A percentile compares a stretch with the other conserved stretches of the same genome.
Evolutionary conservation across 2,329 filamentous ascomycete species (phyloP).

Genomic region (Ceratocystis alfenasii): DNA sequence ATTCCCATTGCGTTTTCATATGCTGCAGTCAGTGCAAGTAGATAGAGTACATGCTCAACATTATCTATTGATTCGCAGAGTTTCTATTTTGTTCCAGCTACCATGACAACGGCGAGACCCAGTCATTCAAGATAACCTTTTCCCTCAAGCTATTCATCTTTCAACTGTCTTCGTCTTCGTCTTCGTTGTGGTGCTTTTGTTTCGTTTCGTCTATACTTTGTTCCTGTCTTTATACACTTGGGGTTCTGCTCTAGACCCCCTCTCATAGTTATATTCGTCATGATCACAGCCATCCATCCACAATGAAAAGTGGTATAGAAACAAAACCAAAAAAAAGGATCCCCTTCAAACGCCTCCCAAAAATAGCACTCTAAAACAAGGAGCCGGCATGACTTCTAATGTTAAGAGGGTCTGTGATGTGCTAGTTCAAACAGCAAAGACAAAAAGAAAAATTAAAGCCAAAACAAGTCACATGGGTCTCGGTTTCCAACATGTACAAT

Average conservation of each 20-base stretch:
- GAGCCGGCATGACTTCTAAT: neutral
- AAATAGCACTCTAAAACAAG: neutral
- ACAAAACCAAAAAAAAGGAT: slow-evolving; percentile 6
- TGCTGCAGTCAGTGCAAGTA: neutral
- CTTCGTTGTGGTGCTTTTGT: neutral
- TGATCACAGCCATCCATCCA: neutral
- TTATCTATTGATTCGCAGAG: neutral
- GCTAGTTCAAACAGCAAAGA: neutral
- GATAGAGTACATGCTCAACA: neutral
- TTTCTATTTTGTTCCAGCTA: neutral
- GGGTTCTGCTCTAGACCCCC: neutral
- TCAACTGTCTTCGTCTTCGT: neutral
- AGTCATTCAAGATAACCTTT: neutral
- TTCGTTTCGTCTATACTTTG: slow-evolving; percentile 2
- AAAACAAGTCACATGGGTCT: neutral
- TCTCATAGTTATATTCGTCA: neutral
- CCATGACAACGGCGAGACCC: neutral
- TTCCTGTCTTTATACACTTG: neutral
- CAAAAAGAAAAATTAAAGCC: slow-evolving; percentile 5
- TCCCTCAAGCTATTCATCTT: neutral
- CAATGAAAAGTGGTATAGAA: slow-evolving; percentile 9
- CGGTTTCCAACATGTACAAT: neutral
- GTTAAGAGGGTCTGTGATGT: neutral
- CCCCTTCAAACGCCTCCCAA: slow-evolving; percentile 11
- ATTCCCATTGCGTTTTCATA: neutral